A percentile compares a stretch with the other conserved stretches of the same genome.
phyloP scores from a whole-genome alignment of 2,329 filamentous ascomycete genomes.

The Colletotrichum tamarilloi region DNA sequence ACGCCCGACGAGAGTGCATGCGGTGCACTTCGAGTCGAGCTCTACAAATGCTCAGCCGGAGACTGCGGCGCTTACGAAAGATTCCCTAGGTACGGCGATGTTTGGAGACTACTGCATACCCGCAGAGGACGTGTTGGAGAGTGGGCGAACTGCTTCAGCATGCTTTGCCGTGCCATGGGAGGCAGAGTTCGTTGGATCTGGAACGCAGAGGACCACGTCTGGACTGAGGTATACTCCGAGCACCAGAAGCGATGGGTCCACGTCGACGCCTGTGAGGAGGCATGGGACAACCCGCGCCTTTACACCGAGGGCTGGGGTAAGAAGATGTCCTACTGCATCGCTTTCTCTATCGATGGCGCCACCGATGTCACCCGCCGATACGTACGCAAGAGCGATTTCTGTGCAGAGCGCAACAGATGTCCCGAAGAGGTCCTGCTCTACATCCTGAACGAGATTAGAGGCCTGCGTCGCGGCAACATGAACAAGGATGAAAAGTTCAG shows the following conservation, averaged over 20 bases:
- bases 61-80: slow-evolving; percentile 84
- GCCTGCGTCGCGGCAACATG: slow-evolving; percentile 84
- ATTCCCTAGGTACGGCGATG: slow-evolving; percentile 94
- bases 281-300: slow-evolving; percentile 92
- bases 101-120: slow-evolving; percentile 91
- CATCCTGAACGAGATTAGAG: slow-evolving; percentile 91
- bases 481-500: slow-evolving; percentile 86
- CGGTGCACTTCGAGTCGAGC: slow-evolving; percentile 87
- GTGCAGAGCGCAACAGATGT: slow-evolving; percentile 80
- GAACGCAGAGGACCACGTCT: slow-evolving; percentile 97
- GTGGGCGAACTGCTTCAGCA: slow-evolving; percentile 99
- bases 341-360: slow-evolving; percentile 90
- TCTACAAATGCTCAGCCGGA: slow-evolving; percentile 85
- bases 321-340: slow-evolving; percentile 96
- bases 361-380: slow-evolving; percentile 75
- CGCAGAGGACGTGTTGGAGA: slow-evolving; percentile 89
- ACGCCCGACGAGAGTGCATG: slow-evolving; percentile 90
- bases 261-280: slow-evolving; percentile 92
- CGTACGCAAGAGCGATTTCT: slow-evolving; percentile 77
- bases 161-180: slow-evolving; percentile 94
- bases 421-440: slow-evolving; percentile 91
- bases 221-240: slow-evolving; percentile 97
- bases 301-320: slow-evolving; percentile 97
- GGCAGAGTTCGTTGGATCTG: slow-evolving; percentile 96
- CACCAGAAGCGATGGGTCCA: slow-evolving; percentile 97